Conservation (phyloP, 208 protist genomes). For the Trypanosoma vivax region DNA sequence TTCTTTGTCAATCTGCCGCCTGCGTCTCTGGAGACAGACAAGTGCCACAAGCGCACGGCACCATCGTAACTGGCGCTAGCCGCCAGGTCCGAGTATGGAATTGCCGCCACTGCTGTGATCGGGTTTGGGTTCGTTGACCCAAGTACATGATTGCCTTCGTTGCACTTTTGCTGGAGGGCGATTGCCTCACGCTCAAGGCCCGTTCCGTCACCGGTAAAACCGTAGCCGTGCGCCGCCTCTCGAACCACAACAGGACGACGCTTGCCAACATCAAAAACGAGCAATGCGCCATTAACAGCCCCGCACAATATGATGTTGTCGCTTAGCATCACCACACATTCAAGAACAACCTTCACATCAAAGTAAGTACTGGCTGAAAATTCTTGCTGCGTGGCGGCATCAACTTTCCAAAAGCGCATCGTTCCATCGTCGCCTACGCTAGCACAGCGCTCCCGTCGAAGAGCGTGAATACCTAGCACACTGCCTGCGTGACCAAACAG, state of each 20-base stretch:
- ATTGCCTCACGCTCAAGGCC: slow-evolving; percentile 69
- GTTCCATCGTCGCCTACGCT: slow-evolving; percentile 81
- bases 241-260: slow-evolving; percentile 59
- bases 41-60: slow-evolving; percentile 76
- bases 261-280: slow-evolving; percentile 80
- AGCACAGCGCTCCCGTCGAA: slow-evolving; percentile 64
- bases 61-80: slow-evolving; percentile 86
- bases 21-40: slow-evolving; percentile 20
- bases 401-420: slow-evolving; percentile 87
- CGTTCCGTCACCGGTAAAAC: slow-evolving; percentile 77
- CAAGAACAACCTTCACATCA: slow-evolving; percentile 40
- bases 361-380: slow-evolving; percentile 16
- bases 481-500: slow-evolving; percentile 80
- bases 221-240: slow-evolving; percentile 69
- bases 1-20: background rate
- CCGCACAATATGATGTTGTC: slow-evolving; percentile 66
- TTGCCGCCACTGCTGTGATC: slow-evolving; percentile 76
- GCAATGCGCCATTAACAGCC: slow-evolving; percentile 62
- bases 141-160: background rate
- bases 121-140: slow-evolving; percentile 44
- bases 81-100: slow-evolving; percentile 77
- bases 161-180: slow-evolving; percentile 3
- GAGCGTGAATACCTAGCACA: slow-evolving; percentile 47
- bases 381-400: slow-evolving; percentile 78
- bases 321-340: slow-evolving; percentile 78